Conservation (phyloP, 1,139 yeast species). For the Blastobotrys proliferans region DNA sequence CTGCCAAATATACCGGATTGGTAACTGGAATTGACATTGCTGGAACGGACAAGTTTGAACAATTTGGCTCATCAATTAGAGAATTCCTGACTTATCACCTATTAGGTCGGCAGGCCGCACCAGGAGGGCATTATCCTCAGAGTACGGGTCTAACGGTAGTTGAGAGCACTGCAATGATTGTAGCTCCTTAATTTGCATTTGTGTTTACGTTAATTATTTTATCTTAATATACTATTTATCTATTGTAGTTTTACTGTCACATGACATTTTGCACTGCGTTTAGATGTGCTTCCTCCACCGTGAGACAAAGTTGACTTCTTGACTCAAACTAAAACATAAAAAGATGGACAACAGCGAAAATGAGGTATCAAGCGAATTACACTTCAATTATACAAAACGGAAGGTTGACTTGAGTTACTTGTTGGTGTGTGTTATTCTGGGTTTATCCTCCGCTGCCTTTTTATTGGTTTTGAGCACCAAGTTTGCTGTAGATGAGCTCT, state of each 20-base stretch:
- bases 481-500: too few species aligned
- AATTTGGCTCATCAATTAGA: slow-evolving; percentile 1
- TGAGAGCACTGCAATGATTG: slow-evolving; percentile 1
- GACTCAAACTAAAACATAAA: too few species aligned
- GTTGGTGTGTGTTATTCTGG: too few species aligned
- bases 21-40: slow-evolving; percentile 2
- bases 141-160: slow-evolving; percentile 4
- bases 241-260: neutral
- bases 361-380: too few species aligned
- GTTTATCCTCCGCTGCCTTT: too few species aligned
- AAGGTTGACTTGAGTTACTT: too few species aligned
- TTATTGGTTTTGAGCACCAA: too few species aligned
- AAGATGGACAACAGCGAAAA: too few species aligned
- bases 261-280: neutral
- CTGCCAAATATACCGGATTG: slow-evolving; percentile 5
- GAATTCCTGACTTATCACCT: slow-evolving; percentile 3
- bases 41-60: slow-evolving; percentile 2
- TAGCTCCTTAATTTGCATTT: slow-evolving; percentile 1
- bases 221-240: neutral
- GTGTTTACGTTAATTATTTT: neutral
- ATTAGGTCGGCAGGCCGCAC: slow-evolving; percentile 1
- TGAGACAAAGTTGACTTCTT: neutral
- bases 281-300: neutral
- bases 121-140: slow-evolving; percentile 3
- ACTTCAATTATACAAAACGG: too few species aligned